Percentiles rank a stretch among this genome's conserved stretches.
phyloP scores from a whole-genome alignment of 805 yeast genomes.

The Ogataea nitratoaversa region DNA sequence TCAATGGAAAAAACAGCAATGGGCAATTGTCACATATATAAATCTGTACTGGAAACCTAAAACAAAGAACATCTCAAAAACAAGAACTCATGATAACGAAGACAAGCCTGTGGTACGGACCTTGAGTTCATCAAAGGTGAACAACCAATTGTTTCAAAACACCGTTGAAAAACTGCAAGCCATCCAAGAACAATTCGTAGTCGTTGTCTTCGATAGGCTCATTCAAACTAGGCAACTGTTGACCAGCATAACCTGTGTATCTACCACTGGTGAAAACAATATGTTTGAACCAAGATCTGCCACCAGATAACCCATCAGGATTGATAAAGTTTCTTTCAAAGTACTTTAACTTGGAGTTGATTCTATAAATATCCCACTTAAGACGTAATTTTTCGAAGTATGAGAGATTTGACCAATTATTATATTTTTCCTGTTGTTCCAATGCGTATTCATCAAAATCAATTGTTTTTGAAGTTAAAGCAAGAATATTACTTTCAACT shows the following conservation, averaged over 20 bases:
- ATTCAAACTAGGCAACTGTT: conserved; percentile 48
- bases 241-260: conserved; percentile 59
- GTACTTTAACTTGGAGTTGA: conserved; percentile 37
- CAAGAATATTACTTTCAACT: not conserved
- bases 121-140: conserved; percentile 3
- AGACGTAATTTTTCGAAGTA: conserved; percentile 26
- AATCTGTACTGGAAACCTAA: too few relatives aligned
- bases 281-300: conserved; percentile 56
- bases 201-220: conserved; percentile 51
- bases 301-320: conserved; percentile 41
- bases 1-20: too few relatives aligned
- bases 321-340: conserved; percentile 45
- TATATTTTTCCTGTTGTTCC: conserved; percentile 19
- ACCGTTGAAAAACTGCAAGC: conserved; percentile 14
- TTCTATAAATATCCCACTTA: conserved; percentile 18
- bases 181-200: conserved; percentile 29
- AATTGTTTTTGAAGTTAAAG: not conserved
- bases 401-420: conserved; percentile 22
- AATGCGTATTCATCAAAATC: not conserved
- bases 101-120: too few relatives aligned
- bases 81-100: too few relatives aligned
- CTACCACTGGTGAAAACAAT: conserved; percentile 56
- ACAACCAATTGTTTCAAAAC: conserved; percentile 11
- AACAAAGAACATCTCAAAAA: too few relatives aligned
- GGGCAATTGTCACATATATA: too few relatives aligned